These are phyloP conservation scores for Raffaelea deltoideospora DNA, from an alignment of 2,329 filamentous ascomycete genomes.

Conservation along the genomic window DNA sequence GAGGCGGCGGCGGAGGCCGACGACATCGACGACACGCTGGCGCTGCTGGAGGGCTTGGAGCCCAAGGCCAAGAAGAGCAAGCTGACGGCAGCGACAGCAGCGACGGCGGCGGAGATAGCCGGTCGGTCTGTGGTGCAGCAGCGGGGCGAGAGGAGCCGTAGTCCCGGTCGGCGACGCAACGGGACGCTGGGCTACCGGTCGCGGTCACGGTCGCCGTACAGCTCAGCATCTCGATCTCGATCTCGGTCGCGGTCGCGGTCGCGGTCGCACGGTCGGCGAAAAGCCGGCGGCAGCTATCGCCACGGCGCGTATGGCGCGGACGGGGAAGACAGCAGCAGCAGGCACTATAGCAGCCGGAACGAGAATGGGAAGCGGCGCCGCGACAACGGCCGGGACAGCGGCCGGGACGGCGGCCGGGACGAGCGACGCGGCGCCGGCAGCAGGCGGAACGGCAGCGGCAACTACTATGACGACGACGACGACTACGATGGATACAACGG, in stretches of 20 bases:
- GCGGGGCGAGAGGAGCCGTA: conserved; percentile 2
- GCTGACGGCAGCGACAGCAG: conserved; percentile 2
- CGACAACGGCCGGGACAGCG: conserved; percentile 13
- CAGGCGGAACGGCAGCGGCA: neutral
- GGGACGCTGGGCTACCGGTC: conserved; percentile 26
- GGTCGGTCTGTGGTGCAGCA: neutral
- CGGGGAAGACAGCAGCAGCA: conserved; percentile 1
- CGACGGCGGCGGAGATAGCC: neutral
- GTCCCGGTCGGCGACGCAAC: conserved; percentile 23
- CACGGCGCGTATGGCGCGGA: neutral
- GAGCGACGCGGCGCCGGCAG: neutral
- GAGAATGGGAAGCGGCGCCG: conserved; percentile 25
- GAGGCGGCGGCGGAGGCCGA: conserved; percentile 33
- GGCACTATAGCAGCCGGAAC: conserved; percentile 20
- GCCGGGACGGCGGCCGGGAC: too few species aligned
- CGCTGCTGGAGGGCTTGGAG: conserved; percentile 75
- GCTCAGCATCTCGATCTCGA: conserved; percentile 12
- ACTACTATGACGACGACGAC: conserved; percentile 22
- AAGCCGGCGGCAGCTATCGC: conserved; percentile 11
- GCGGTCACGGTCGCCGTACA: conserved; percentile 24
- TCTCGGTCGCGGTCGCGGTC: conserved; percentile 24
- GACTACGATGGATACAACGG: conserved; percentile 26
- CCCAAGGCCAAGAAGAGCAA: conserved; percentile 35
- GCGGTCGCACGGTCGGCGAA: conserved; percentile 25
- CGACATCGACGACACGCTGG: conserved; percentile 84